Conservation (phyloP, 2,329 filamentous ascomycete species). For the Epichloe elymi region DNA sequence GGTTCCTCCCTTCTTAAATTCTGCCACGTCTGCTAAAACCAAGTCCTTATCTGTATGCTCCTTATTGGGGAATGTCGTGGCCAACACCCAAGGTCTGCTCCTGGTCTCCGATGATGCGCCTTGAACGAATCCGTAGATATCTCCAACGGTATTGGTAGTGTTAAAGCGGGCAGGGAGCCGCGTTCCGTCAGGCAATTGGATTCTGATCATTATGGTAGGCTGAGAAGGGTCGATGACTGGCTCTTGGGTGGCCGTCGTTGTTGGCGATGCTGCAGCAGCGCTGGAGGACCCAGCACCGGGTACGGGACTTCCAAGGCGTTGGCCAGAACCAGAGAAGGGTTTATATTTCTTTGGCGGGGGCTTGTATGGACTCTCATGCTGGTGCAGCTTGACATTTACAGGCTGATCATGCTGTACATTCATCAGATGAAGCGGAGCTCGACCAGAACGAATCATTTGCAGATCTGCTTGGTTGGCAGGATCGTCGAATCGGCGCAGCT, state of each 20-base stretch:
- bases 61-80: conserved; percentile 74
- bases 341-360: conserved; percentile 62
- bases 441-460: conserved; percentile 62
- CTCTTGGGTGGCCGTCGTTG: conserved; percentile 20
- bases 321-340: conserved; percentile 59
- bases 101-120: conserved; percentile 45
- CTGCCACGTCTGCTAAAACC: conserved; percentile 44
- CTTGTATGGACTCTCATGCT: conserved; percentile 59
- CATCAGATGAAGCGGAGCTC: conserved; percentile 66
- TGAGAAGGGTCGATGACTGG: conserved; percentile 46
- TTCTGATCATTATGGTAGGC: conserved; percentile 57
- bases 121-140: conserved; percentile 64
- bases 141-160: conserved; percentile 61
- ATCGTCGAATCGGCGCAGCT: conserved; percentile 66
- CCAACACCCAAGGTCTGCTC: conserved; percentile 55
- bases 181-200: conserved; percentile 67
- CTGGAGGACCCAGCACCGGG: conserved; percentile 37
- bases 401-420: conserved; percentile 62
- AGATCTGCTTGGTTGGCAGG: conserved; percentile 60
- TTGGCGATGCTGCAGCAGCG: conserved; percentile 19
- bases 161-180: conserved; percentile 73
- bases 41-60: conserved; percentile 57
- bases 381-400: conserved; percentile 66
- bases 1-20: conserved; percentile 54
- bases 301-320: conserved; percentile 64